These are phyloP conservation scores for Nannochloropsis salina DNA, from an alignment of 108 stramenopile species.

Conservation along the genomic window DNA sequence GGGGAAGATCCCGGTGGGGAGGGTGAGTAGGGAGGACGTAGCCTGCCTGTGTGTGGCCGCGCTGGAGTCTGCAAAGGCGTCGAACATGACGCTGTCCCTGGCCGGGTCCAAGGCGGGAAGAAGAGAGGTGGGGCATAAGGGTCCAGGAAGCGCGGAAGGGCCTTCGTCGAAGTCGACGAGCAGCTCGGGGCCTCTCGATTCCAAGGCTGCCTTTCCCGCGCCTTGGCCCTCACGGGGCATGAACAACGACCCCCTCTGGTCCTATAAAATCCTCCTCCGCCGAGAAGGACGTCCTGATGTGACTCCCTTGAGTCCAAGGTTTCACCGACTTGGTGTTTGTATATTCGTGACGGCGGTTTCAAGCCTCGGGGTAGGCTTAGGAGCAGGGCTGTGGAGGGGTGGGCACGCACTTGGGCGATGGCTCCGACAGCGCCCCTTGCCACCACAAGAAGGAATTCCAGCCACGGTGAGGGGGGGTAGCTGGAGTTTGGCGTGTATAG, in stretches of 20 bases:
- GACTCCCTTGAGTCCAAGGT: background rate
- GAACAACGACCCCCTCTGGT: background rate
- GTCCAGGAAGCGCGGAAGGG: background rate
- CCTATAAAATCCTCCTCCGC: constrained; percentile 15
- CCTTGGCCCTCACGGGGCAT: background rate
- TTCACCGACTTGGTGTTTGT: background rate
- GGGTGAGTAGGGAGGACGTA: constrained; percentile 9
- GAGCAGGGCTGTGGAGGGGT: background rate
- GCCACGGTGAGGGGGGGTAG: background rate
- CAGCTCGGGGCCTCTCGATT: background rate
- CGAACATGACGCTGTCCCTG: background rate
- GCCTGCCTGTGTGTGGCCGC: constrained; percentile 5
- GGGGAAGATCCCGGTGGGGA: constrained; percentile 7
- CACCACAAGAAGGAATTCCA: no score
- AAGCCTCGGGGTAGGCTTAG: background rate
- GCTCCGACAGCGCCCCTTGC: background rate
- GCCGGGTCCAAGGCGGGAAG: background rate
- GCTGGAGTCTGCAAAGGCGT: background rate
- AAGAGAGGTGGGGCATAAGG: constrained; percentile 15
- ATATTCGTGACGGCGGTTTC: background rate
- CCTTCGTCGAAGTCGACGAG: no score
- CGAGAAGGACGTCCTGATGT: background rate
- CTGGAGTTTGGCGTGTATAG: background rate
- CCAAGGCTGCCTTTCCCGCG: background rate
- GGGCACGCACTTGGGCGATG: background rate